Conservation (phyloP, 306 rosid genomes). For the Amphicarpaea edgeworthii region DNA sequence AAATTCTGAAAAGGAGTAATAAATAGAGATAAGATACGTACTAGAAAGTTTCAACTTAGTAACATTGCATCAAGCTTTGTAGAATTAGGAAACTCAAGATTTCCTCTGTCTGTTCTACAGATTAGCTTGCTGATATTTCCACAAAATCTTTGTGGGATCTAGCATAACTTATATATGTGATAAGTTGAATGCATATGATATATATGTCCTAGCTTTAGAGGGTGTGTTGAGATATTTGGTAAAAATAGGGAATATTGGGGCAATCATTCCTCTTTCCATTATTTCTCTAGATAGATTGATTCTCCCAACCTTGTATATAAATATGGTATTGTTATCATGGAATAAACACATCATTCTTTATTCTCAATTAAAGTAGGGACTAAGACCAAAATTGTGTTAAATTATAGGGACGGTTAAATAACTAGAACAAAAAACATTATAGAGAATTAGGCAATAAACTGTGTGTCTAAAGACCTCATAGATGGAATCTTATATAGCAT, state of each 20-base stretch:
- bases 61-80: slow-evolving; percentile 4
- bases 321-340: background rate
- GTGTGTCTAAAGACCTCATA: too few relatives aligned
- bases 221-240: background rate
- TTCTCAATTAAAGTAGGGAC: background rate
- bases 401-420: too few relatives aligned
- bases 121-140: background rate
- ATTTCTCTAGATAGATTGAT: background rate
- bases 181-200: background rate
- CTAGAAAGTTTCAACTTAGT: slow-evolving; percentile 8
- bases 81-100: background rate
- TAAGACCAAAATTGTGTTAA: background rate
- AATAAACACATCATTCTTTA: background rate
- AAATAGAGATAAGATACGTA: background rate
- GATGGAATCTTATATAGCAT: too few relatives aligned
- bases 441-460: too few relatives aligned
- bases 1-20: slow-evolving; percentile 30
- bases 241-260: background rate
- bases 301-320: background rate
- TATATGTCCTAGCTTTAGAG: background rate
- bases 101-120: background rate
- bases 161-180: background rate
- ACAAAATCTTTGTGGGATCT: background rate
- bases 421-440: too few relatives aligned
- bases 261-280: background rate